These are phyloP conservation scores for Solanum tarijense DNA, from an alignment of 257 asterid genomes.

Conservation along the genomic window DNA sequence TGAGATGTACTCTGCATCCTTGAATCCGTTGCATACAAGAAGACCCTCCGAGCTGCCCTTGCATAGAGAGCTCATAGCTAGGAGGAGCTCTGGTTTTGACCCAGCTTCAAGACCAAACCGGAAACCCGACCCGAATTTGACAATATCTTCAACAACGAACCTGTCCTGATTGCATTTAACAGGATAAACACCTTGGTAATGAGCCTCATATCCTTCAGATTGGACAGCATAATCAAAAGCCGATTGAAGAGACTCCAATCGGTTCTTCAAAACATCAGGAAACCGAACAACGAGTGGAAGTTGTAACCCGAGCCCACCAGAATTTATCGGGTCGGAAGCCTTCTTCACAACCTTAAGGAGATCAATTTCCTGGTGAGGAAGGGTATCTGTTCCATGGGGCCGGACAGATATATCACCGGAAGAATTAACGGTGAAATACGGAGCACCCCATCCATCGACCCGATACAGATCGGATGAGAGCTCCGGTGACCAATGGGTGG, in stretches of 20 bases:
- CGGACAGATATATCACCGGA: slow-evolving; percentile 68
- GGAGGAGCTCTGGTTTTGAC: slow-evolving; percentile 89
- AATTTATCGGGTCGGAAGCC: slow-evolving; percentile 54
- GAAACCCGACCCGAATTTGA: slow-evolving; percentile 64
- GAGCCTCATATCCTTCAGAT: slow-evolving; percentile 55
- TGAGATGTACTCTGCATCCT: slow-evolving; percentile 78
- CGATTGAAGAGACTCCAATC: slow-evolving; percentile 63
- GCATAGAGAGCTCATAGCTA: slow-evolving; percentile 84
- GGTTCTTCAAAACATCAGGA: slow-evolving; percentile 69
- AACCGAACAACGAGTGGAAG: slow-evolving; percentile 75
- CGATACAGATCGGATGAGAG: slow-evolving; percentile 62
- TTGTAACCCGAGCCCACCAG: slow-evolving; percentile 79
- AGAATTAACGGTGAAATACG: slow-evolving; percentile 71
- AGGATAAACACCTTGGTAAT: slow-evolving; percentile 93
- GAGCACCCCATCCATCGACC: slow-evolving; percentile 91
- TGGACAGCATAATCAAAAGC: slow-evolving; percentile 60
- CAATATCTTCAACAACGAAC: slow-evolving; percentile 85
- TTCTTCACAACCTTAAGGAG: slow-evolving; percentile 79
- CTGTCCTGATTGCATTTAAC: slow-evolving; percentile 91
- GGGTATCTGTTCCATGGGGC: slow-evolving; percentile 53
- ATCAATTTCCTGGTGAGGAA: slow-evolving; percentile 81
- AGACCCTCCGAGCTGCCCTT: slow-evolving; percentile 75
- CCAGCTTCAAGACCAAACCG: slow-evolving; percentile 96
- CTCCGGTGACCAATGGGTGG: slow-evolving; percentile 52
- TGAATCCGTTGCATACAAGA: slow-evolving; percentile 83